phyloP scores from a whole-genome alignment of 768 basidiomycete genomes.

The Kwoniella dejecticola region DNA sequence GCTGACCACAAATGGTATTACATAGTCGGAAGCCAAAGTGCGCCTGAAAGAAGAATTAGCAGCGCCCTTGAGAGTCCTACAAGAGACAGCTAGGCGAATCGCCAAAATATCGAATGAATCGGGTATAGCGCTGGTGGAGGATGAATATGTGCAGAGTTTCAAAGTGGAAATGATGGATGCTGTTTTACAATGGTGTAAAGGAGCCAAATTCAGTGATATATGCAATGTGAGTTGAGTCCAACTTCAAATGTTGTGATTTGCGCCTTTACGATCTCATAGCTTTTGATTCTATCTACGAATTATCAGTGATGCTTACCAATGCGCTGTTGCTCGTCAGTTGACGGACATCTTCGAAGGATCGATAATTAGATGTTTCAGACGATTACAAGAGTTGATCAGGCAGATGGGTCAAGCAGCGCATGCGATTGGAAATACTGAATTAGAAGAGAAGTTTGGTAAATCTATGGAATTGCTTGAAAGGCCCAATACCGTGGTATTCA shows the following conservation, averaged over 20 bases:
- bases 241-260: too few relatives aligned
- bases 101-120: constrained; percentile 96
- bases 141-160: constrained; percentile 94
- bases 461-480: constrained; percentile 89
- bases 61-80: constrained; percentile 87
- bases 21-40: constrained; percentile 57
- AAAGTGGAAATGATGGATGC: constrained; percentile 99
- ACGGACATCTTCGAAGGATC: constrained; percentile 97
- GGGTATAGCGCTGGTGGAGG: constrained; percentile 82
- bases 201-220: constrained; percentile 91
- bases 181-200: constrained; percentile 97
- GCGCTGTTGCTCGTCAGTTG: too few relatives aligned
- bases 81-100: constrained; percentile 90
- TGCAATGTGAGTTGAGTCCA: constrained; percentile 70
- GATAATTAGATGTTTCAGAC: constrained; percentile 91
- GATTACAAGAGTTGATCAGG: constrained; percentile 87
- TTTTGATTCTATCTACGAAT: neutral
- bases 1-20: neutral
- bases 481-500: constrained; percentile 75
- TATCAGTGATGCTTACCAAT: too few relatives aligned
- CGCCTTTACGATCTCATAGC: too few relatives aligned
- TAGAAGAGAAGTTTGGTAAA: constrained; percentile 91
- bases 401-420: constrained; percentile 89
- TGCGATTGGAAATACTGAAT: constrained; percentile 91
- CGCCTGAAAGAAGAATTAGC: constrained; percentile 92